Evolutionary conservation across 257 asterid genomes (phyloP).

Genomic region (Gardenia jasminoides): DNA sequence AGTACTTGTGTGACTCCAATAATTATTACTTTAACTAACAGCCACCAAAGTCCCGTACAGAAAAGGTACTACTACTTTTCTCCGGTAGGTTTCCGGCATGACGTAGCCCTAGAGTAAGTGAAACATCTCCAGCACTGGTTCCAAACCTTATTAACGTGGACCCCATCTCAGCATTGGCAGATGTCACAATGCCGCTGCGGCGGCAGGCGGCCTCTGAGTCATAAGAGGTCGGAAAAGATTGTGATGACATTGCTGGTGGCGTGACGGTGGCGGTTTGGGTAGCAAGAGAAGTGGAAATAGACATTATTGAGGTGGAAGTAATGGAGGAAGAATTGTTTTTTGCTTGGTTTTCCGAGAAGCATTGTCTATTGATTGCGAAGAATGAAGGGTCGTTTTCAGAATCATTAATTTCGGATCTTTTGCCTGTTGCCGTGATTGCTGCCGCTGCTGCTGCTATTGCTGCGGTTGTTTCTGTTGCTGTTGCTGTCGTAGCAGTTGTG

Average conservation of each 20-base stretch:
- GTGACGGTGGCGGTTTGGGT: slow-evolving; percentile 14
- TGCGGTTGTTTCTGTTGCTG: slow-evolving; percentile 29
- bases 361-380: slow-evolving; percentile 48
- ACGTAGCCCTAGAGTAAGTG: slow-evolving; percentile 93
- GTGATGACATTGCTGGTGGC: slow-evolving; percentile 17
- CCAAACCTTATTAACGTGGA: slow-evolving; percentile 70
- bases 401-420: slow-evolving; percentile 49
- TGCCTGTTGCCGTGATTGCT: slow-evolving; percentile 36
- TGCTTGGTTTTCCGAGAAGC: slow-evolving; percentile 51
- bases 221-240: slow-evolving; percentile 28
- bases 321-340: slow-evolving; percentile 20
- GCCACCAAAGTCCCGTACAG: slow-evolving; percentile 60
- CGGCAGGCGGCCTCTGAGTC: slow-evolving; percentile 34
- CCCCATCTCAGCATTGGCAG: slow-evolving; percentile 35
- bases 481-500: slow-evolving; percentile 19
- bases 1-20: neutral
- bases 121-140: slow-evolving; percentile 72
- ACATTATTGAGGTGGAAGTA: slow-evolving; percentile 10
- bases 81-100: slow-evolving; percentile 92
- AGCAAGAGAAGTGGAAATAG: slow-evolving; percentile 14
- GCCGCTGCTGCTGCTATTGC: slow-evolving; percentile 8
- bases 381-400: slow-evolving; percentile 60
- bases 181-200: slow-evolving; percentile 5
- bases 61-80: slow-evolving; percentile 53
- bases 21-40: slow-evolving; percentile 3